Percentiles rank a stretch among this genome's conserved stretches.
Evolutionary conservation across 2,329 filamentous ascomycete genomes (phyloP).

Genomic region (Aspergillus brasiliensis): DNA sequence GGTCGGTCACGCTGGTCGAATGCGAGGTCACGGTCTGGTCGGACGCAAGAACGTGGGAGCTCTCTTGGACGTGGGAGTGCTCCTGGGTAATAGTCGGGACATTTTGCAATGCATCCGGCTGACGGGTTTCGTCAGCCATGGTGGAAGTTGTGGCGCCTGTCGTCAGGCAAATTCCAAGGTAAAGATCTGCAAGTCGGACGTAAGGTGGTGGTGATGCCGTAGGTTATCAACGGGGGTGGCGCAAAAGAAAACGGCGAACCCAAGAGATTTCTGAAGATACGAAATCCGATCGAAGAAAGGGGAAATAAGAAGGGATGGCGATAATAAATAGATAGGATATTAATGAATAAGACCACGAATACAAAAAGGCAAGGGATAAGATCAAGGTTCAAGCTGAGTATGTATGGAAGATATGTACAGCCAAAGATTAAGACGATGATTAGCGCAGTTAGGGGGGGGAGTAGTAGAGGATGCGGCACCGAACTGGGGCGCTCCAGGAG

Average conservation of each 20-base stretch:
- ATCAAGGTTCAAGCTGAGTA: neutral
- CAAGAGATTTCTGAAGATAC: neutral
- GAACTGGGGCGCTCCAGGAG: neutral
- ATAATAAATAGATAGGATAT: neutral
- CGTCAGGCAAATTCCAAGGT: neutral
- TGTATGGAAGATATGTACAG: constrained; percentile 9
- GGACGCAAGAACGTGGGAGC: constrained; percentile 11
- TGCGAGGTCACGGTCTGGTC: constrained; percentile 17
- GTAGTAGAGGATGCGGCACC: neutral
- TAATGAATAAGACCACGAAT: neutral
- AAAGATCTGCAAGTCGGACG: neutral
- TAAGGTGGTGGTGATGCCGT: neutral
- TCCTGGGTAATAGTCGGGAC: constrained; percentile 11
- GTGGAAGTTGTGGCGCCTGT: neutral
- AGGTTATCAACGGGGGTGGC: neutral
- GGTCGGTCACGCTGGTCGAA: constrained; percentile 20
- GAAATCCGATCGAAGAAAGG: neutral
- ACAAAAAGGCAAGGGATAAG: neutral
- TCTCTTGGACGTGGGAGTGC: neutral
- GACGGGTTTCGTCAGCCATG: neutral
- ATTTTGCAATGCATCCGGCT: constrained; percentile 9
- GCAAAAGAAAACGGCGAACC: neutral
- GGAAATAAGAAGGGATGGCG: too few species aligned
- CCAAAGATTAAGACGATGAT: neutral
- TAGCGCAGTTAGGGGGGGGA: neutral